Evolutionary conservation across 1,284 basidiomycete species (phyloP).

Genomic region (Moniliella sp.): DNA sequence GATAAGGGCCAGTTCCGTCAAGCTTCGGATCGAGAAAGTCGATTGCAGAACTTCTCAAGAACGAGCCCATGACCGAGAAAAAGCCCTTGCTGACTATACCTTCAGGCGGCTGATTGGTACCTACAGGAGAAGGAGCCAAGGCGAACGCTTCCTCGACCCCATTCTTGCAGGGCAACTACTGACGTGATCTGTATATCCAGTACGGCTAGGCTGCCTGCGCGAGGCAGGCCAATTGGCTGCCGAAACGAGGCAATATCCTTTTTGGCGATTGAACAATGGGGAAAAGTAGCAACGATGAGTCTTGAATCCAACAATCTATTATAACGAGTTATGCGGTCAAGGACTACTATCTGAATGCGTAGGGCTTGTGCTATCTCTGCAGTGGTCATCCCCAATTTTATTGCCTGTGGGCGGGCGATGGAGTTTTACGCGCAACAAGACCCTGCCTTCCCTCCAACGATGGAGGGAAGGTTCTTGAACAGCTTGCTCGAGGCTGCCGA

Average conservation of each 20-base stretch:
- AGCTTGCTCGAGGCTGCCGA: slow-evolving; percentile 23
- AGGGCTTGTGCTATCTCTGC: slow-evolving; percentile 70
- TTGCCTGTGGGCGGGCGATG: slow-evolving; percentile 27
- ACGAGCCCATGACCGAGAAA: slow-evolving; percentile 50
- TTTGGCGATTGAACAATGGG: slow-evolving; percentile 69
- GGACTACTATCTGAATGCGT: slow-evolving; percentile 79
- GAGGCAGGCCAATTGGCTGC: slow-evolving; percentile 91
- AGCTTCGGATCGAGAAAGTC: slow-evolving; percentile 76
- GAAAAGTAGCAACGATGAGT: slow-evolving; percentile 69
- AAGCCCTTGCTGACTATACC: slow-evolving; percentile 74
- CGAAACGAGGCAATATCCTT: slow-evolving; percentile 60
- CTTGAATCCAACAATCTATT: slow-evolving; percentile 53
- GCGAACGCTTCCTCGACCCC: slow-evolving; percentile 48
- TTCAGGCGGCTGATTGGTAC: slow-evolving; percentile 91
- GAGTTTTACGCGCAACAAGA: slow-evolving; percentile 30
- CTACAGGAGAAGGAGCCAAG: slow-evolving; percentile 81
- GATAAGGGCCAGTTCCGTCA: slow-evolving; percentile 76
- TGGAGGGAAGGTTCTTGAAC: slow-evolving; percentile 29
- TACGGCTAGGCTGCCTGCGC: slow-evolving; percentile 76
- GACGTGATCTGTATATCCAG: too few species aligned
- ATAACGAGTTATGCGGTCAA: slow-evolving; percentile 97
- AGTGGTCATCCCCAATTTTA: slow-evolving; percentile 41
- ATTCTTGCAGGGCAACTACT: too few species aligned
- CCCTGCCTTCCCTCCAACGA: slow-evolving; percentile 25
- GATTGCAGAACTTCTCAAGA: slow-evolving; percentile 74